A percentile compares a stretch with the other conserved stretches of the same genome.
Conservation (phyloP, 108 stramenopile species). For the Nitzschia sp. region DNA sequence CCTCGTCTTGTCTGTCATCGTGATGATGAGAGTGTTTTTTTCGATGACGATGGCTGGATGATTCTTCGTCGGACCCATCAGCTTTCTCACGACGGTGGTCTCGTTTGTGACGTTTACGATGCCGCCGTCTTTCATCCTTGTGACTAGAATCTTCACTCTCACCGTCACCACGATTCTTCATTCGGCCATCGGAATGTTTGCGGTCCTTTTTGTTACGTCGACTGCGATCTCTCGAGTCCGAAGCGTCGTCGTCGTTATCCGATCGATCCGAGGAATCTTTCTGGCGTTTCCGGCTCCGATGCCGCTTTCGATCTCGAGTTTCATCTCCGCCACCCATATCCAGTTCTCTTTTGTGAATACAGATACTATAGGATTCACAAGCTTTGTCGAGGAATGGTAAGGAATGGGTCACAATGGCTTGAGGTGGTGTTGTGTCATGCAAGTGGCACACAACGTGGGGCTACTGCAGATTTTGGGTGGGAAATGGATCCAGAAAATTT, state of each 20-base stretch:
- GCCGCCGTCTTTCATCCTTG: background rate
- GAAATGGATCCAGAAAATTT: no score
- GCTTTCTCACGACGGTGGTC: background rate
- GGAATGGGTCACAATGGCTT: no score
- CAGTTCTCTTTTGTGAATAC: no score
- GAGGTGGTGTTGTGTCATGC: no score
- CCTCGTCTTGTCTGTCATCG: background rate
- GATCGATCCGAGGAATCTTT: no score
- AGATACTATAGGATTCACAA: no score
- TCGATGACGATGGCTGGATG: background rate
- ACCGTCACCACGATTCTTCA: slow-evolving; percentile 6
- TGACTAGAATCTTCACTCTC: background rate
- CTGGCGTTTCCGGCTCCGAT: background rate
- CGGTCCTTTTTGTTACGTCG: background rate
- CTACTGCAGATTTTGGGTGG: no score
- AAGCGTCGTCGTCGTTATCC: slow-evolving; percentile 5
- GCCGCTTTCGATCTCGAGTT: background rate
- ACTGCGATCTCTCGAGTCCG: background rate
- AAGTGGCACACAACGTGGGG: no score
- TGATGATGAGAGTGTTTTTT: background rate
- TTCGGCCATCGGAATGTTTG: background rate
- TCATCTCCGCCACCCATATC: background rate
- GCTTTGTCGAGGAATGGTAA: no score
- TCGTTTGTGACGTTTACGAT: background rate
- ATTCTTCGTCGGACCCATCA: background rate